phyloP scores from a whole-genome alignment of 495 filamentous ascomycete genomes.

The Aspergillus diversus region DNA sequence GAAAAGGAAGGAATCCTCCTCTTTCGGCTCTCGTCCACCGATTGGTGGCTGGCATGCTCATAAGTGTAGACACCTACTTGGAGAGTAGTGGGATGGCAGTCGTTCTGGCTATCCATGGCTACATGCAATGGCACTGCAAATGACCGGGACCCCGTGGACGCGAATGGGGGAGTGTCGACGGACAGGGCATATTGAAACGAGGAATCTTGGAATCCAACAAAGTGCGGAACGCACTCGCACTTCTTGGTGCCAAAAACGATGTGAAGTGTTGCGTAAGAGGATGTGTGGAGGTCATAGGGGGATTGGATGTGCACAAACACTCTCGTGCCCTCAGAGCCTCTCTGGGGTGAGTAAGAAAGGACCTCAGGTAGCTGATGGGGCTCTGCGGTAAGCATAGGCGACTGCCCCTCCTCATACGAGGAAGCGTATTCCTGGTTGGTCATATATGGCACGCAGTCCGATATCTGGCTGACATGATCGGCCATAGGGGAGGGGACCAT shows the following conservation, averaged over 20 bases:
- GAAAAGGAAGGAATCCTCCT: conserved; percentile 56
- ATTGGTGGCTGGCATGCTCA: conserved; percentile 47
- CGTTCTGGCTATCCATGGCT: conserved; percentile 67
- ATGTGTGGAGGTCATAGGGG: conserved; percentile 68
- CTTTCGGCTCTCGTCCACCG: conserved; percentile 49
- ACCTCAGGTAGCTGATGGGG: conserved; percentile 57
- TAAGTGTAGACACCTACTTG: conserved; percentile 83
- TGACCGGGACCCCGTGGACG: conserved; percentile 65
- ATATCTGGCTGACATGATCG: conserved; percentile 50
- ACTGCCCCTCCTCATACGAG: conserved; percentile 51
- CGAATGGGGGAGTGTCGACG: conserved; percentile 71
- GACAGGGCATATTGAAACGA: conserved; percentile 72
- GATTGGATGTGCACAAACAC: conserved; percentile 74
- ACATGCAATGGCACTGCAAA: conserved; percentile 75
- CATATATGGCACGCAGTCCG: conserved; percentile 49
- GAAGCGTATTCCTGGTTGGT: conserved; percentile 46
- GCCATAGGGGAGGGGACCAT: conserved; percentile 50
- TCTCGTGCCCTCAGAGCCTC: conserved; percentile 68
- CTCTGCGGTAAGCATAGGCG: conserved; percentile 40
- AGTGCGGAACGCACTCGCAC: conserved; percentile 64
- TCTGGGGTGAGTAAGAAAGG: conserved; percentile 65
- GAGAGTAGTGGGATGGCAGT: conserved; percentile 61
- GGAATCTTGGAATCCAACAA: conserved; percentile 60
- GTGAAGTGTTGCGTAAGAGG: conserved; percentile 58
- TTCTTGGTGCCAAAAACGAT: conserved; percentile 76